Percentiles rank a stretch among this genome's conserved stretches.
Conservation (phyloP, 257 asterid genomes). For the Cruciata laevipes region DNA sequence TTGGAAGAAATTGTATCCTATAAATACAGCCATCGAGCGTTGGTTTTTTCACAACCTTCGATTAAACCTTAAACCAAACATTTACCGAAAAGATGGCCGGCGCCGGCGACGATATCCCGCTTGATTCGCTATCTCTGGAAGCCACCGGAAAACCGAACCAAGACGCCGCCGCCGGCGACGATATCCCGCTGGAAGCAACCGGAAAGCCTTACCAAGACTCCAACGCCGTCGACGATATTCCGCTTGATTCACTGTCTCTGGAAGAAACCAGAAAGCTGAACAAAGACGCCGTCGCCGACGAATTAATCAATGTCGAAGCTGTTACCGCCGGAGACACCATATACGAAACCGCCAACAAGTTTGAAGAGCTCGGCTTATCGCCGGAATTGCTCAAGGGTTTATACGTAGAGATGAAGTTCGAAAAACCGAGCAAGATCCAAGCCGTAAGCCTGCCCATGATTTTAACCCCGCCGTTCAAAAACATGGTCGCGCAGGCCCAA, state of each 20-base stretch:
- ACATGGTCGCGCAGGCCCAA: slow-evolving; percentile 91
- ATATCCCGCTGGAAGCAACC: too few relatives aligned
- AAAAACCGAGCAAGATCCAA: slow-evolving; percentile 80
- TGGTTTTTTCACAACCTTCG: too few relatives aligned
- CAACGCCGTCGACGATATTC: too few relatives aligned
- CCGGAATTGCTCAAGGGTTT: slow-evolving; percentile 67
- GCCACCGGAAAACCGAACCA: slow-evolving; percentile 26
- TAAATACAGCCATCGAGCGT: neutral
- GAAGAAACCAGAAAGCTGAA: slow-evolving; percentile 30
- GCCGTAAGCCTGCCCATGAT: slow-evolving; percentile 89
- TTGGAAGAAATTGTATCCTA: too few relatives aligned
- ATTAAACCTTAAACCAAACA: too few relatives aligned
- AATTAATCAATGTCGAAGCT: slow-evolving; percentile 29
- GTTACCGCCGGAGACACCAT: slow-evolving; percentile 66
- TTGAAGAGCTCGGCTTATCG: slow-evolving; percentile 76
- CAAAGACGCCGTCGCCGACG: slow-evolving; percentile 39
- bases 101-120: neutral
- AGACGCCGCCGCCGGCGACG: slow-evolving; percentile 46
- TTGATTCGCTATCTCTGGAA: slow-evolving; percentile 23
- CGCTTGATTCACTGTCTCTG: slow-evolving; percentile 20
- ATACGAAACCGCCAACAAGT: slow-evolving; percentile 64
- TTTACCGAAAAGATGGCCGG: neutral
- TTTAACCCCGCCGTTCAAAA: slow-evolving; percentile 67
- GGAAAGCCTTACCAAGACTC: too few relatives aligned
- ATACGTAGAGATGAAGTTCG: slow-evolving; percentile 74